Conservation (phyloP, 1,284 basidiomycete genomes). For the Trametes polyzona region DNA sequence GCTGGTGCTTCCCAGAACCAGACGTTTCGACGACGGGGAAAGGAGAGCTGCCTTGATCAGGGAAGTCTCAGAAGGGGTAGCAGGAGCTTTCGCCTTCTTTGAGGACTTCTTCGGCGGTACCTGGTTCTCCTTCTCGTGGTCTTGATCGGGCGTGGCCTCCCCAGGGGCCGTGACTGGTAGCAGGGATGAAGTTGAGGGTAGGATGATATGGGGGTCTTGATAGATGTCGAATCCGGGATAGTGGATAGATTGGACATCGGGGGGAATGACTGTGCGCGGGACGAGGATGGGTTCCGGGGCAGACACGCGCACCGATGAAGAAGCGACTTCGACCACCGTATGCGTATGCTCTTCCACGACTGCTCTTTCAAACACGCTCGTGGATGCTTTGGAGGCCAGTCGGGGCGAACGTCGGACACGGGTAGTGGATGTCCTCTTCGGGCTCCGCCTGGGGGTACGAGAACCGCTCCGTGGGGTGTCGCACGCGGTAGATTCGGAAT, state of each 20-base stretch:
- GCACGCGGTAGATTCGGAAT: slow-evolving; percentile 12
- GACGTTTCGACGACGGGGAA: slow-evolving; percentile 12
- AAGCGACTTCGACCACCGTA: background rate
- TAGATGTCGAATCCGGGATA: slow-evolving; percentile 74
- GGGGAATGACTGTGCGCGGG: slow-evolving; percentile 48
- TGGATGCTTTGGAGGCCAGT: slow-evolving; percentile 3
- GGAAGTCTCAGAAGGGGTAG: slow-evolving; percentile 18
- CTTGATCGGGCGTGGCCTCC: slow-evolving; percentile 35
- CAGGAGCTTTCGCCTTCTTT: slow-evolving; percentile 12
- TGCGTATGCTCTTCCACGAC: background rate
- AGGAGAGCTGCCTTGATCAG: slow-evolving; percentile 24
- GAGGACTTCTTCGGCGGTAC: slow-evolving; percentile 28
- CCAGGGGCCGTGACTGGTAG: slow-evolving; percentile 1
- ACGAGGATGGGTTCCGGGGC: slow-evolving; percentile 37
- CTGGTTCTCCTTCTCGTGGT: slow-evolving; percentile 59
- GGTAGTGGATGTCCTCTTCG: slow-evolving; percentile 9
- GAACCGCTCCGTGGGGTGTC: slow-evolving; percentile 6
- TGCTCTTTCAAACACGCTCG: background rate
- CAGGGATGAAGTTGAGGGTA: slow-evolving; percentile 26
- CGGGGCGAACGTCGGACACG: slow-evolving; percentile 21
- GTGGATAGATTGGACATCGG: slow-evolving; percentile 63
- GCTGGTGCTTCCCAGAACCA: background rate
- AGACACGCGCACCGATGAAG: slow-evolving; percentile 24
- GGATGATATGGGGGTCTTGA: slow-evolving; percentile 50
- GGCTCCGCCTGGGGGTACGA: slow-evolving; percentile 20